Evolutionary conservation across 2,329 filamentous ascomycete species (phyloP), one percentile per base, ranked within the genome.

Genomic region (Fusarium praegraminearum): DNA sequence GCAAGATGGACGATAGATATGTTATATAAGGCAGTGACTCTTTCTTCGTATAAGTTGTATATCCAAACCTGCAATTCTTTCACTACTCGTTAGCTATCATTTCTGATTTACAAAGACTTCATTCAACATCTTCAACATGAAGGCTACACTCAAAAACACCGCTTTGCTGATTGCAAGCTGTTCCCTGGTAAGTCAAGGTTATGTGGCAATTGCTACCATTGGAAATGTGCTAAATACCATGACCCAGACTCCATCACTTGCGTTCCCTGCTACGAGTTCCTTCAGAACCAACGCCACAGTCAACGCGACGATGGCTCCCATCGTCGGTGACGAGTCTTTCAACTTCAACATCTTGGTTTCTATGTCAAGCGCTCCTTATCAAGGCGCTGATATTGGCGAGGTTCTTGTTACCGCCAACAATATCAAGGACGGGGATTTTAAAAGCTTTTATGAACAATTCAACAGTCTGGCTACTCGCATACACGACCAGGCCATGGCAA

Each of bases 341-440:
- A 64, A 64, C 59, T 64, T 50, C 33, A 58, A 64, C n/a, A 38
- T 64, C 13, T 11, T 64, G 33, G 24, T 1, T 0, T 46, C 49
- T 7, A 45, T 58, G 32, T 32, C 50, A 4, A 15, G 16, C 11
- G 51, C 62, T 16, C 51, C 62, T 0, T 64, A 64, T 7, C 51
- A 64, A 22, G 62, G 62, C 5, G 46, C 62, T 11, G 76, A 79
- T 26, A 72, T 78, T 0, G 76, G 74, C 26, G 77, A 80, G 18
- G 73, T 81, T 1, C 71, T 82, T 6, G 72, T 70, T 16, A 73
- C 72, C 2, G 75, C 76, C 5, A 70, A 73, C n/a, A 61, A 74
- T 16, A 75, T 78, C 36, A 62, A 65, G 18, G 50, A 72, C 0
- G 64, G 70, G 1, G 65, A 77, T 28, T 67, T 76, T 5, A 70